phyloP scores from a whole-genome alignment of 2,329 filamentous ascomycete species.

The Coniella vitis region DNA sequence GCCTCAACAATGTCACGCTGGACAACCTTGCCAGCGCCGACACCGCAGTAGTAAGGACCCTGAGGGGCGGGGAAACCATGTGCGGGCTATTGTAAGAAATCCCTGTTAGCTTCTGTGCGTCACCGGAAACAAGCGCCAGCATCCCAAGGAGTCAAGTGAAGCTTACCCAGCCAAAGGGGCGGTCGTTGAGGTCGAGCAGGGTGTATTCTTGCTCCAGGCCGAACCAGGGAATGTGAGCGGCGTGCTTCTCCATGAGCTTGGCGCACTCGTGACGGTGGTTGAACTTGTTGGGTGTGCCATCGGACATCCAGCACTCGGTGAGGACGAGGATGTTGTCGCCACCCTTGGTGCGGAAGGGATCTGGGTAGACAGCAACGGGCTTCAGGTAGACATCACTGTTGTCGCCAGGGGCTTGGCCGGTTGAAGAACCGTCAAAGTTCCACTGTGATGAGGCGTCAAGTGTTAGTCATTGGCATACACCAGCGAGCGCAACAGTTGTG shows the following conservation, averaged over 20 bases:
- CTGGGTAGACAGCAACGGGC: conserved; percentile 69
- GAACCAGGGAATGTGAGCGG: conserved; percentile 86
- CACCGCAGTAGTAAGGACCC: conserved; percentile 97
- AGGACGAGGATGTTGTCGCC: conserved; percentile 91
- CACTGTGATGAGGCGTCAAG: neutral
- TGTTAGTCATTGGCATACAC: neutral
- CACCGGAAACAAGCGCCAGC: neutral
- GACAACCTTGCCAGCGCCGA: conserved; percentile 93
- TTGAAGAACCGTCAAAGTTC: conserved; percentile 64
- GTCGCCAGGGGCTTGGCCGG: conserved; percentile 66
- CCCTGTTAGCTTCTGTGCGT: too few relatives aligned
- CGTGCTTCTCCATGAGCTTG: conserved; percentile 84
- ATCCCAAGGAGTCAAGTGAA: neutral
- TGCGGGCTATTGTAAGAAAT: conserved; percentile 41
- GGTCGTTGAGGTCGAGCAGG: conserved; percentile 74
- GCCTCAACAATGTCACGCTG: conserved; percentile 97
- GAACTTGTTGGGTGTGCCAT: conserved; percentile 95
- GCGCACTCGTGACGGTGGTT: conserved; percentile 92
- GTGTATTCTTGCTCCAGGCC: conserved; percentile 99
- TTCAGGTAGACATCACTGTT: conserved; percentile 98
- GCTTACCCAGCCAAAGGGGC: conserved; percentile 76
- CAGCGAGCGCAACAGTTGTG: neutral
- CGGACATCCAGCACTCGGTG: conserved; percentile 87
- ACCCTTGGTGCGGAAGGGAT: conserved; percentile 64
- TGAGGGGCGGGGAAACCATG: conserved; percentile 86